Base-by-base conservation (phyloP, 1,284 basidiomycete genomes). In the Malassezia japonica region DNA sequence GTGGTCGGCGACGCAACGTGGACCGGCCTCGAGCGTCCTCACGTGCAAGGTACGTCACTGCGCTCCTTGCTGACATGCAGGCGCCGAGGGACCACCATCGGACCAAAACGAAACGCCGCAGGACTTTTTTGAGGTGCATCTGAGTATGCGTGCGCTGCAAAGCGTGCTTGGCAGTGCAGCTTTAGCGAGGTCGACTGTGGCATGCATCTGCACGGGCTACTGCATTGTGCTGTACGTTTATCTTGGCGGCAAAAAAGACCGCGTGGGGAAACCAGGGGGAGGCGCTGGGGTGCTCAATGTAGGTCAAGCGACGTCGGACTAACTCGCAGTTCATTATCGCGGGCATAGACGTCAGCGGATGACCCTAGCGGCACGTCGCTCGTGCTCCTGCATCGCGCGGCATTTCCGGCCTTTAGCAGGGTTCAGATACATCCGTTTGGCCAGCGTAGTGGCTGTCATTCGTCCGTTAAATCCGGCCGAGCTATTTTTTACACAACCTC, bases 1-100 rank as follows among this genome's bases (percentile, higher is more conserved):
- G 82, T 85, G 21, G 81, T 80, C 53, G 79, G 87, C n/a, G 82
- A 86, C 57, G 86, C 86, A 0, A 80, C 81, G 42, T 91, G 87
- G 87, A 77, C 76, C n/a, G 79, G 81, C 9, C 82, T 86, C 46
- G 76, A 77, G 1, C 84, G 85, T 58, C 85, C 87, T 0, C 31
- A 29, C 5, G 42, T 53, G 21, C 9, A 43, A 6, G 40, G 40
- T 42, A 29, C 3, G 40, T n/a, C 9, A 6, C 27, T n/a, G n/a
- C n/a, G n/a, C n/a, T n/a, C n/a, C n/a, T n/a, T n/a, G n/a, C n/a
- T n/a, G n/a, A n/a, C n/a, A n/a, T n/a, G n/a, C n/a, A n/a, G n/a
- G n/a, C n/a, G n/a, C n/a, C n/a, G n/a, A n/a, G n/a, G n/a, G n/a
- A n/a, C n/a, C n/a, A n/a, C n/a, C n/a, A n/a, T n/a, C n/a, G 2